A percentile compares a stretch with the other conserved stretches of the same genome.
Evolutionary conservation across 805 yeast genomes (phyloP).

Genomic region (Candida schatavii): DNA sequence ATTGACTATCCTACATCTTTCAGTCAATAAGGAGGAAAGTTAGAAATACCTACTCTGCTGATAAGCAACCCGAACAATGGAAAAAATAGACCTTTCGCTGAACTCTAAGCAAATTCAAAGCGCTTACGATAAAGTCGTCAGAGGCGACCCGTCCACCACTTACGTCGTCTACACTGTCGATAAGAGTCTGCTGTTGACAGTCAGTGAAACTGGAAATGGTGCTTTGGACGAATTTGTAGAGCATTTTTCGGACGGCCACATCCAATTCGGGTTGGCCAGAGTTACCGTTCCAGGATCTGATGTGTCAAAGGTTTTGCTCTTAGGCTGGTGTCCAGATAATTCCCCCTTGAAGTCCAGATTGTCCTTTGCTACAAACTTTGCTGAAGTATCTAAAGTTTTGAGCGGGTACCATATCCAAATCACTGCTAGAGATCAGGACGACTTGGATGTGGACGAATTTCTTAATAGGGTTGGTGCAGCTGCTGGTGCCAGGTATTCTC

Average conservation of each 20-base stretch:
- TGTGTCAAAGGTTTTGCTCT: constrained; percentile 74
- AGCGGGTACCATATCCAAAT: constrained; percentile 92
- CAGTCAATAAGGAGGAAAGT: too few relatives aligned
- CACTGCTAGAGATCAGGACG: constrained; percentile 93
- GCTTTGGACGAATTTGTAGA: constrained; percentile 74
- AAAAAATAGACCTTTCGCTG: constrained; percentile 57
- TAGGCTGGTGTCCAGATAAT: constrained; percentile 98
- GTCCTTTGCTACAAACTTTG: constrained; percentile 74
- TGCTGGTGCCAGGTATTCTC: constrained; percentile 92
- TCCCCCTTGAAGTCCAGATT: constrained; percentile 77
- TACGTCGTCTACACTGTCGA: constrained; percentile 85
- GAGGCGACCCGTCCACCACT: constrained; percentile 64
- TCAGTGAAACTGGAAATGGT: constrained; percentile 54
- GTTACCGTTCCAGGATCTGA: constrained; percentile 91
- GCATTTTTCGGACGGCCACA: constrained; percentile 80
- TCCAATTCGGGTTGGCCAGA: constrained; percentile 87
- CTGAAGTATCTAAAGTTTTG: constrained; percentile 66
- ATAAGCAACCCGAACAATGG: constrained; percentile 40
- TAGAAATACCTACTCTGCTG: too few relatives aligned
- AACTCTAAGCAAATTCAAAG: constrained; percentile 73
- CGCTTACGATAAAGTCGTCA: constrained; percentile 74
- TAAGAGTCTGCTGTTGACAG: constrained; percentile 46
- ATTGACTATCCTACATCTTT: too few relatives aligned
- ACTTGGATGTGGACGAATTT: constrained; percentile 75
- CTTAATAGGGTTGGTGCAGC: constrained; percentile 79